Evolutionary conservation across 768 basidiomycete genomes (phyloP).

Genomic region (Pleurotus eryngii): DNA sequence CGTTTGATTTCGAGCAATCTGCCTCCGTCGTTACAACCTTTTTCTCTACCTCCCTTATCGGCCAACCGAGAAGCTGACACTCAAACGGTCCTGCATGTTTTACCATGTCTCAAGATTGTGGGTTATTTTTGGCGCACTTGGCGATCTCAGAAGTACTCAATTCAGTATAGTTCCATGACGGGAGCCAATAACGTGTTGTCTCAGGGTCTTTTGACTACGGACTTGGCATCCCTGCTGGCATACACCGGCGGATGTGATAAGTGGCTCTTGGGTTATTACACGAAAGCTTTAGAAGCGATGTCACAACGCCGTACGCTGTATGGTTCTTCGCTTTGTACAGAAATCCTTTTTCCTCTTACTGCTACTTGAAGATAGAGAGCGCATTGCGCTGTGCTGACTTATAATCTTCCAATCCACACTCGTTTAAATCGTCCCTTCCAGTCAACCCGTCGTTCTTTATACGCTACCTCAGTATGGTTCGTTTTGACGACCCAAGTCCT

Average conservation of each 20-base stretch:
- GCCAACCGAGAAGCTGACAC: slow-evolving; percentile 3
- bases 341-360: slow-evolving; percentile 2
- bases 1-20: slow-evolving; percentile 1
- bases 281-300: slow-evolving; percentile 5
- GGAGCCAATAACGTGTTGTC: slow-evolving; percentile 2
- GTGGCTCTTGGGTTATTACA: slow-evolving; percentile 3
- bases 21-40: background rate
- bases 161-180: slow-evolving; percentile 3
- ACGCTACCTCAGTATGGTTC: background rate
- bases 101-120: background rate
- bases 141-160: background rate
- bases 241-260: background rate
- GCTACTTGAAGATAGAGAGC: background rate
- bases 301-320: background rate
- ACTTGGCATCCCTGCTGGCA: slow-evolving; percentile 5
- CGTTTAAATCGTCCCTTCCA: slow-evolving; percentile 2
- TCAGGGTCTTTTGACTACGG: background rate
- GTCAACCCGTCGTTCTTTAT: slow-evolving; percentile 7
- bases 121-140: slow-evolving; percentile 6
- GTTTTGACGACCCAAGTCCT: background rate
- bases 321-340: slow-evolving; percentile 4
- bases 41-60: slow-evolving; percentile 1
- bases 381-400: slow-evolving; percentile 5
- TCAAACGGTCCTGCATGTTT: background rate
- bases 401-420: slow-evolving; percentile 5